Conservation (phyloP, 768 basidiomycete genomes). For the Rhizopogon roseolus region DNA sequence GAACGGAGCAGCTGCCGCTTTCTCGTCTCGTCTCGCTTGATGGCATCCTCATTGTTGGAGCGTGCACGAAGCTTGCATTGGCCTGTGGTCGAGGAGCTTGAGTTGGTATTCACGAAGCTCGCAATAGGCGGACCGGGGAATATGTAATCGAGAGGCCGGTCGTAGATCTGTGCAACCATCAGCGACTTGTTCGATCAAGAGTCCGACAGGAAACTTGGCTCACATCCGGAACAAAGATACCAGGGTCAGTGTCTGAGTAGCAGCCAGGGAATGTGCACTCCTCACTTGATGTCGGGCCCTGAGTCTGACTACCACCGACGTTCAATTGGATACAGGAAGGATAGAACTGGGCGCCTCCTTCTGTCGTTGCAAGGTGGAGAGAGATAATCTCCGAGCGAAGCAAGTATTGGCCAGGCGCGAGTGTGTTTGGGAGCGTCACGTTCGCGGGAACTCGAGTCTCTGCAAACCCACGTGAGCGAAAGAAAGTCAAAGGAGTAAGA, state of each 20-base stretch:
- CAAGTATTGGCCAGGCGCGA: slow-evolving; percentile 68
- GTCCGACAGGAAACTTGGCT: slow-evolving; percentile 1
- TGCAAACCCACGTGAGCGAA: slow-evolving; percentile 10
- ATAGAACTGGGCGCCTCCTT: slow-evolving; percentile 50
- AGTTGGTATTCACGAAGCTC: slow-evolving; percentile 27
- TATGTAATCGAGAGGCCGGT: slow-evolving; percentile 31
- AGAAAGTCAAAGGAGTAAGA: background rate
- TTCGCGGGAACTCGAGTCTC: slow-evolving; percentile 34
- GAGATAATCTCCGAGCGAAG: slow-evolving; percentile 77
- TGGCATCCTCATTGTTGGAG: slow-evolving; percentile 7
- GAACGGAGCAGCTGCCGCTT: slow-evolving; percentile 15
- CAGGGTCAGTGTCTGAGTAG: slow-evolving; percentile 64
- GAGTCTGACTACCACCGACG: slow-evolving; percentile 22
- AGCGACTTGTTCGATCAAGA: background rate
- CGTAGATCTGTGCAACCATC: slow-evolving; percentile 19
- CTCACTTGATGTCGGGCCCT: slow-evolving; percentile 15
- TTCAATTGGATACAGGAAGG: slow-evolving; percentile 24
- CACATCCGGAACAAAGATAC: slow-evolving; percentile 53
- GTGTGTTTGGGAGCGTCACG: slow-evolving; percentile 41
- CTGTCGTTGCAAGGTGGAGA: slow-evolving; percentile 54
- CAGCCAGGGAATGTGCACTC: slow-evolving; percentile 66
- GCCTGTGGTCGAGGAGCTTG: slow-evolving; percentile 5
- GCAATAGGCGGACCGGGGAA: slow-evolving; percentile 55
- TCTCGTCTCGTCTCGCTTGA: slow-evolving; percentile 13
- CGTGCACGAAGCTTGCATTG: slow-evolving; percentile 15